Evolutionary conservation across 2,329 filamentous ascomycete genomes (phyloP).

Genomic region (Lachnellula subtilissima): DNA sequence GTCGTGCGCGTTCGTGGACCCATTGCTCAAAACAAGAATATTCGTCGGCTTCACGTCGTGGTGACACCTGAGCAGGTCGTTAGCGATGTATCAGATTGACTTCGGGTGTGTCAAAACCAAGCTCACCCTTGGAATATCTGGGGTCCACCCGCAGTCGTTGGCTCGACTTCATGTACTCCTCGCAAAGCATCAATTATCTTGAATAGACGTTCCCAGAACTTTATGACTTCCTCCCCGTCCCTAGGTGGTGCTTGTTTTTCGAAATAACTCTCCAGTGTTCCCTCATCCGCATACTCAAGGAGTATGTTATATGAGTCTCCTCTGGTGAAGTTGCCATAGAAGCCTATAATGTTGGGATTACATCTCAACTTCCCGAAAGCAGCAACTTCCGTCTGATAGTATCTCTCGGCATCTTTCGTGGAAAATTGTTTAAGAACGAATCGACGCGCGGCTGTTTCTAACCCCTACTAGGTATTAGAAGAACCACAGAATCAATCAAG

Average conservation of each 20-base stretch:
- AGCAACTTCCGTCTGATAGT: conserved; percentile 25
- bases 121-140: conserved; percentile 10
- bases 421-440: conserved; percentile 29
- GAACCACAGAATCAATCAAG: neutral
- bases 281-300: conserved; percentile 34
- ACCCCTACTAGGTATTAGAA: neutral
- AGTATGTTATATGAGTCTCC: conserved; percentile 29
- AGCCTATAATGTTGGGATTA: conserved; percentile 24
- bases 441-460: conserved; percentile 9
- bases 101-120: neutral
- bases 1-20: conserved; percentile 15
- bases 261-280: conserved; percentile 32
- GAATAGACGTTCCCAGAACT: conserved; percentile 32
- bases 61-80: conserved; percentile 26
- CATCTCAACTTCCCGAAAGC: conserved; percentile 19
- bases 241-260: conserved; percentile 20
- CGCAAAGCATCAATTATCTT: conserved; percentile 26
- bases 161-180: conserved; percentile 15
- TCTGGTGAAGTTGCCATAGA: conserved; percentile 27
- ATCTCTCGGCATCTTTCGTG: conserved; percentile 14
- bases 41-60: conserved; percentile 32
- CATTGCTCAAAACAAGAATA: conserved; percentile 27
- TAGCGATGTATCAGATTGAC: neutral
- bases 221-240: conserved; percentile 26
- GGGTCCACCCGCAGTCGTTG: neutral